phyloP scores from a whole-genome alignment of 495 filamentous ascomycete genomes.

The Penicillium bovifimosum region DNA sequence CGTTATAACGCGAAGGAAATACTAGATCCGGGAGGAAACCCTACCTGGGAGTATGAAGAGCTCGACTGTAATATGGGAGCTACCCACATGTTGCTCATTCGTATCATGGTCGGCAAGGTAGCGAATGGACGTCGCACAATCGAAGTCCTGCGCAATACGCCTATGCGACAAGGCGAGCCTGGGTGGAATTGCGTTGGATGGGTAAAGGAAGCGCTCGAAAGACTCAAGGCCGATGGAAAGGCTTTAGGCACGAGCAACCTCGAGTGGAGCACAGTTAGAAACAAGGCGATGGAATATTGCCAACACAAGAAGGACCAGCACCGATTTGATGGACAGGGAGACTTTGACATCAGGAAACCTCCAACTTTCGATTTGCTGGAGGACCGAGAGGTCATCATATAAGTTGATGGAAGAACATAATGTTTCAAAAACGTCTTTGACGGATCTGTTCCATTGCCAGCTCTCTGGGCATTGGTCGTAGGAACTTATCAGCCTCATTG shows the following conservation, averaged over 20 bases:
- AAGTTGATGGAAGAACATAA: neutral
- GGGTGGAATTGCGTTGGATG: slow-evolving; percentile 41
- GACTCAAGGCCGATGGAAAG: slow-evolving; percentile 24
- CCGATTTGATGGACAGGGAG: slow-evolving; percentile 27
- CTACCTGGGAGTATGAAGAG: slow-evolving; percentile 34
- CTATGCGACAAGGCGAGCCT: slow-evolving; percentile 24
- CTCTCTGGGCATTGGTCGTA: slow-evolving; percentile 39
- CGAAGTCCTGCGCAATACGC: slow-evolving; percentile 27
- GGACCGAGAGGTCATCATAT: slow-evolving; percentile 25
- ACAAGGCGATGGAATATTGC: slow-evolving; percentile 31
- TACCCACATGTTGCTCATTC: slow-evolving; percentile 36
- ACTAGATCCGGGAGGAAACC: neutral
- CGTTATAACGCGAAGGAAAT: slow-evolving; percentile 31
- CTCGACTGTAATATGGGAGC: slow-evolving; percentile 15
- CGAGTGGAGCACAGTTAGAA: slow-evolving; percentile 31
- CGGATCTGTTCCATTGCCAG: slow-evolving; percentile 20
- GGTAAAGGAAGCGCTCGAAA: slow-evolving; percentile 36
- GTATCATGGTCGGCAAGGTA: slow-evolving; percentile 42
- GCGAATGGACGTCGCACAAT: slow-evolving; percentile 23
- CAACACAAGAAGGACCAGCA: slow-evolving; percentile 31
- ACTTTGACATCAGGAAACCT: slow-evolving; percentile 18
- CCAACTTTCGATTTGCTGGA: slow-evolving; percentile 36
- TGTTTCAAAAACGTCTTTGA: neutral
- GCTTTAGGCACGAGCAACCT: slow-evolving; percentile 30
- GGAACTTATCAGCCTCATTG: slow-evolving; percentile 44